Conservation (phyloP, 371 early-diverging fungal genomes). For the Basidiobolus meristosporus region DNA sequence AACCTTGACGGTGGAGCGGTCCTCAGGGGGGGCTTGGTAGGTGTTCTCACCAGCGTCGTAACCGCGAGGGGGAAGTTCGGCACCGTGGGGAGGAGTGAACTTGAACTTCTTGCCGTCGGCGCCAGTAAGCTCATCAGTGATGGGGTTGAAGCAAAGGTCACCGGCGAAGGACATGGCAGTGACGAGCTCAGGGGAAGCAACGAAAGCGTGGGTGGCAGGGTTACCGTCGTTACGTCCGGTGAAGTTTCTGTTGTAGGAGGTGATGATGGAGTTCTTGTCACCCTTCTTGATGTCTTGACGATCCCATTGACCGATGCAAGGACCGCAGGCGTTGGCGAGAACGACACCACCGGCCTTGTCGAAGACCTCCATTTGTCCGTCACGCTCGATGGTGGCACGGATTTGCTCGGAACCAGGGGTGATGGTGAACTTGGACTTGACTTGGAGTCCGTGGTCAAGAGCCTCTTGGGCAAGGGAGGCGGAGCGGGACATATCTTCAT, state of each 20-base stretch:
- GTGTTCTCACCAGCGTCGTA: constrained; percentile 59
- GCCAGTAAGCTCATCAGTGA: constrained; percentile 54
- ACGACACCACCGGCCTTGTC: constrained; percentile 66
- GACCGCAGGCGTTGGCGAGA: constrained; percentile 93
- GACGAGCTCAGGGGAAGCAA: constrained; percentile 86
- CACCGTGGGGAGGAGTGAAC: constrained; percentile 53
- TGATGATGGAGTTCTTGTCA: too few species aligned
- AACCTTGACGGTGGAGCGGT: constrained; percentile 30
- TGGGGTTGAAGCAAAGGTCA: constrained; percentile 71
- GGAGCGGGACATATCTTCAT: constrained; percentile 86
- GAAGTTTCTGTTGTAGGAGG: too few species aligned
- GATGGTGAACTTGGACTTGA: constrained; percentile 55
- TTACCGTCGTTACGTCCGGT: constrained; percentile 85
- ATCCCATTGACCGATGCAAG: too few species aligned
- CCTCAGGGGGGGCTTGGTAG: constrained; percentile 52
- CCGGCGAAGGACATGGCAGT: constrained; percentile 82
- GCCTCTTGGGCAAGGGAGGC: constrained; percentile 77
- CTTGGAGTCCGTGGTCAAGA: constrained; percentile 46
- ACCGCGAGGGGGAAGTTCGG: constrained; percentile 71
- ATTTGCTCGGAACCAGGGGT: constrained; percentile 95
- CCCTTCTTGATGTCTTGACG: too few species aligned
- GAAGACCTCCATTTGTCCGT: constrained; percentile 63
- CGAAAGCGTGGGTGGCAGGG: constrained; percentile 77
- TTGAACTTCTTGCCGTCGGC: constrained; percentile 67
- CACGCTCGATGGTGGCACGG: constrained; percentile 84